phyloP scores from a whole-genome alignment of 176 grass and related monocot genomes.

The Phoenix roebelenii region DNA sequence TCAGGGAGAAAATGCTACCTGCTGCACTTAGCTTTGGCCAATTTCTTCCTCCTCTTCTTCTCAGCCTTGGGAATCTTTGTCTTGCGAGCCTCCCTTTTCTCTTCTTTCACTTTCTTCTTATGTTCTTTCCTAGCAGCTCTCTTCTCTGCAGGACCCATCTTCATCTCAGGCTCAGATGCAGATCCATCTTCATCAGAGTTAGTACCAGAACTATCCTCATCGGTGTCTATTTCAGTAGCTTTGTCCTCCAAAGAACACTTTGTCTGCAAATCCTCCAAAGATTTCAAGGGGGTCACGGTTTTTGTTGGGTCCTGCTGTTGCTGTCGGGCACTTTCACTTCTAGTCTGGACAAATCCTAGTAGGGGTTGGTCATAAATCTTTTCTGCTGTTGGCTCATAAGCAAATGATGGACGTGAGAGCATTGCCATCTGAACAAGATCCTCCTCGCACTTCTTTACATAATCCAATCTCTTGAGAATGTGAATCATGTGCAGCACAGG shows the following conservation, averaged over 20 bases:
- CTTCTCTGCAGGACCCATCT: constrained; percentile 59
- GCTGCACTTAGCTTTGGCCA: constrained; percentile 87
- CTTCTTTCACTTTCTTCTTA: constrained; percentile 91
- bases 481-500: not conserved
- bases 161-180: constrained; percentile 29
- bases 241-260: constrained; percentile 16
- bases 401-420: constrained; percentile 52
- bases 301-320: constrained; percentile 10
- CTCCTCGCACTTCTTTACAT: constrained; percentile 77
- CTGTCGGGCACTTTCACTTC: constrained; percentile 26
- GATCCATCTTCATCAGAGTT: constrained; percentile 40
- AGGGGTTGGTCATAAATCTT: constrained; percentile 71
- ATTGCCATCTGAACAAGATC: constrained; percentile 72
- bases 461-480: constrained; percentile 45
- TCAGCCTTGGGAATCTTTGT: constrained; percentile 66
- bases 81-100: constrained; percentile 71
- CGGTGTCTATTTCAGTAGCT: constrained; percentile 13
- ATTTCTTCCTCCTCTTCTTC: constrained; percentile 88
- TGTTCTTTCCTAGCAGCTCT: constrained; percentile 69
- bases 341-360: constrained; percentile 51
- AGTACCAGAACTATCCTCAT: constrained; percentile 29
- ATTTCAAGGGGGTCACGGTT: not conserved
- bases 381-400: constrained; percentile 61
- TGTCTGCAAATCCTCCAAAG: constrained; percentile 14
- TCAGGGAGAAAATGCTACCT: constrained; percentile 31